A percentile compares a stretch with the other conserved stretches of the same genome.
Evolutionary conservation across 1,139 yeast species (phyloP).

Genomic region (Geotrichum histeridarum): DNA sequence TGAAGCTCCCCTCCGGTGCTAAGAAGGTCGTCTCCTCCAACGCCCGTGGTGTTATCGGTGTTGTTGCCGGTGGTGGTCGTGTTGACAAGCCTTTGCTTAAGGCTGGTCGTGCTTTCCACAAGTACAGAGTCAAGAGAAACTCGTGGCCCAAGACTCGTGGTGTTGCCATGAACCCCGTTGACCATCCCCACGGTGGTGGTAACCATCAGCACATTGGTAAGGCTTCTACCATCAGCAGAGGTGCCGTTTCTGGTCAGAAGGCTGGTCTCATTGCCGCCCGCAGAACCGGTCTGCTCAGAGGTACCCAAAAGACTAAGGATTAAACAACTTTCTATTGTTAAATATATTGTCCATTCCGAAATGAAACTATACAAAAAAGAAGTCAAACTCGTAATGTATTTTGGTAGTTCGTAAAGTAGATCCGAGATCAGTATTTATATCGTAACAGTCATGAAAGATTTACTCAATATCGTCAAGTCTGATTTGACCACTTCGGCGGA

Average conservation of each 20-base stretch:
- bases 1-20: slow-evolving; percentile 98
- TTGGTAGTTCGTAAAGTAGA: neutral
- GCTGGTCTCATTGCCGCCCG: slow-evolving; percentile 99
- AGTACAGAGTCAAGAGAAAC: slow-evolving; percentile 98
- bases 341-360: slow-evolving; percentile 7
- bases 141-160: slow-evolving; percentile 99
- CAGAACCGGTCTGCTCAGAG: slow-evolving; percentile 99
- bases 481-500: neutral
- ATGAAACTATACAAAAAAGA: neutral
- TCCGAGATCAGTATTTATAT: neutral
- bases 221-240: slow-evolving; percentile 99
- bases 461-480: slow-evolving; percentile 3
- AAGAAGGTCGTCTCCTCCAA: slow-evolving; percentile 92
- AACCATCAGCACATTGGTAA: slow-evolving; percentile 99
- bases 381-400: neutral
- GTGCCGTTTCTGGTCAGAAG: slow-evolving; percentile 99
- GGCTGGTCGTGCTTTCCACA: slow-evolving; percentile 99
- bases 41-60: slow-evolving; percentile 99
- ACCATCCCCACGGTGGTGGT: slow-evolving; percentile 99
- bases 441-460: neutral
- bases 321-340: slow-evolving; percentile 33
- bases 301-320: slow-evolving; percentile 97
- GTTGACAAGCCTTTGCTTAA: slow-evolving; percentile 97
- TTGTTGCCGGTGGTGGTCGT: slow-evolving; percentile 99
- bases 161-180: slow-evolving; percentile 99